phyloP scores from a whole-genome alignment of 148 eudicot species.

The Rhododendron kiyosumense region DNA sequence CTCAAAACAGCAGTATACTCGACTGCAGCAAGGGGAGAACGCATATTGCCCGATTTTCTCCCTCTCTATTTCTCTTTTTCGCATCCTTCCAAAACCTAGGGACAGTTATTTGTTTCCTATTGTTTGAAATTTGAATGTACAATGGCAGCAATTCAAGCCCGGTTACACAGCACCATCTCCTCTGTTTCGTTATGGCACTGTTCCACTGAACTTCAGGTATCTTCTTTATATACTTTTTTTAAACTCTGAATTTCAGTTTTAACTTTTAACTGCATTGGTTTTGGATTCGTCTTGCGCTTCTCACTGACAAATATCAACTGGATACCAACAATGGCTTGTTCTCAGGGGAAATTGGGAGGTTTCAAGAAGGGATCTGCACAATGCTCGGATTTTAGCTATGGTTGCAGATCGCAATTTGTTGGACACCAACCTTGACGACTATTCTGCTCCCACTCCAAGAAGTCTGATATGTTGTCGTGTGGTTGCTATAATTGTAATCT shows the following conservation, averaged over 20 bases:
- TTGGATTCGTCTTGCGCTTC: neutral
- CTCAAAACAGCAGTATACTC: neutral
- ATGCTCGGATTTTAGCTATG: slow-evolving; percentile 32
- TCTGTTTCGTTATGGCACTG: slow-evolving; percentile 33
- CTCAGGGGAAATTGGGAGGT: slow-evolving; percentile 69
- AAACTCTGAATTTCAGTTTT: neutral
- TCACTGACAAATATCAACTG: neutral
- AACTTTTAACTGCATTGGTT: neutral
- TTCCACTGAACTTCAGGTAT: slow-evolving; percentile 63
- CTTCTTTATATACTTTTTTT: neutral
- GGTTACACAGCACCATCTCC: slow-evolving; percentile 73
- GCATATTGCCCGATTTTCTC: neutral
- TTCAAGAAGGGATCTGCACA: slow-evolving; percentile 34
- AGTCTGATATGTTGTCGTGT: slow-evolving; percentile 63
- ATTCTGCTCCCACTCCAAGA: slow-evolving; percentile 30
- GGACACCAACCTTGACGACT: slow-evolving; percentile 45
- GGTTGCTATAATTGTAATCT: slow-evolving; percentile 52
- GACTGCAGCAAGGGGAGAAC: neutral
- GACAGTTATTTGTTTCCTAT: neutral
- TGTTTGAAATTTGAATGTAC: slow-evolving; percentile 16
- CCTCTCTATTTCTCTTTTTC: neutral
- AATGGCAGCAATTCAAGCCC: slow-evolving; percentile 56
- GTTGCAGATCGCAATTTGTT: slow-evolving; percentile 32
- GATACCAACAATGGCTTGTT: slow-evolving; percentile 6
- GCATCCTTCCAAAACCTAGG: neutral